Base-by-base conservation (phyloP, 768 basidiomycete genomes). In the Fomitopsis pulvina region DNA sequence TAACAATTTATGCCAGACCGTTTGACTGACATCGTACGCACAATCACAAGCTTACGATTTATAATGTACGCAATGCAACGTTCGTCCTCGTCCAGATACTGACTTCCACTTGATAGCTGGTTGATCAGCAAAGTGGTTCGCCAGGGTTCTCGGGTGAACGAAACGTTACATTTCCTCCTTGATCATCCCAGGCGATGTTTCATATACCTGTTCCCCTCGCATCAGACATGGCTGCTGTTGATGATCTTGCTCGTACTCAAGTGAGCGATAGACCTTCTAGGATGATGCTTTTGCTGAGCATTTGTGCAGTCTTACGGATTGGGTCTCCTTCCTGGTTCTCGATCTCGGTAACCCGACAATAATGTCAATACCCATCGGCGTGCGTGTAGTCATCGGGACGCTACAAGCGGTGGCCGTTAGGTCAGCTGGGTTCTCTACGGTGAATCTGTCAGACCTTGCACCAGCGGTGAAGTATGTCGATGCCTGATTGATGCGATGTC, bases 181-280 rank as follows among this genome's bases (percentile, higher is more conserved):
- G 92, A 97, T 59, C 95, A 97, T 62, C 95, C 95, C 11, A 81
- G 95, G 10, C 80, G 90, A 54, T 95, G 92, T 66, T 94, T 87
- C 60, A 79, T 92, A 10, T 89, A 92, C 63, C 76, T 95, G 8
- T 95, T 95, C 57, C 92, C 92, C 0, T 83, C 91, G 0, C 90
- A 93, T 59, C 93, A 96, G 62, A 96, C 93, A 2, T 92, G 92
- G 90, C 88, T 95, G 57, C 78, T 96, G 4, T 53, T 91, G 1
- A 76, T 78, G 1, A 64, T 94, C 21, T 72, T 96, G 21, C 30
- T 87, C 3, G 55, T 70, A 0, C 68, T 95, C 29, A 91, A 80
- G 92, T 92, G 60, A 45, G 82, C 51, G 34, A 16, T 37, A 18
- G 8, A 30, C 7, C 29, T 14, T 8, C 29, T 14, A 7, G 14